Evolutionary conservation across 495 filamentous ascomycete genomes (phyloP).

Genomic region (Elasticomyces elasticus): DNA sequence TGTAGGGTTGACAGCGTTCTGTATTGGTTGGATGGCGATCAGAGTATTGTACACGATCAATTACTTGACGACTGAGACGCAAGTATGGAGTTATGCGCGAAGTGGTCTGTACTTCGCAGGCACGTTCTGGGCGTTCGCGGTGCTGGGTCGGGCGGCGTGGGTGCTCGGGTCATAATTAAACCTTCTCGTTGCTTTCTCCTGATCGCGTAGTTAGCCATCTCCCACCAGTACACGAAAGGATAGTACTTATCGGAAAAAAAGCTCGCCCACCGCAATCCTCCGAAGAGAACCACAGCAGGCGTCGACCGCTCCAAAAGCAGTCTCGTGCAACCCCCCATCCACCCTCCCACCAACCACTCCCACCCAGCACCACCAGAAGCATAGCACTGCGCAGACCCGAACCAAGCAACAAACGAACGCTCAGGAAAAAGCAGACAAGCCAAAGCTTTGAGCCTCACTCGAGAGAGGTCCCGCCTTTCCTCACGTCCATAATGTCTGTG

Average conservation of each 20-base stretch:
- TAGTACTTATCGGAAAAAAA: slow-evolving; percentile 24
- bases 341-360: not conserved
- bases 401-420: not conserved
- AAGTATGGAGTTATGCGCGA: slow-evolving; percentile 10
- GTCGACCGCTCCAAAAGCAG: not conserved
- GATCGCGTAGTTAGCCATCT: slow-evolving; percentile 10
- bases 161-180: not conserved
- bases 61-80: slow-evolving; percentile 8
- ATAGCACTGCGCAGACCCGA: not conserved
- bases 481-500: too few species aligned
- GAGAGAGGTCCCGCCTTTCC: slow-evolving; percentile 72
- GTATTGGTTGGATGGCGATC: slow-evolving; percentile 7
- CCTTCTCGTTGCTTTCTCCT: too few species aligned
- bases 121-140: slow-evolving; percentile 2
- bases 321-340: slow-evolving; percentile 2
- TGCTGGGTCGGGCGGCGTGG: slow-evolving; percentile 5
- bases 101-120: slow-evolving; percentile 5
- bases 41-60: slow-evolving; percentile 11
- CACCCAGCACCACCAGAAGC: not conserved
- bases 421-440: slow-evolving; percentile 58
- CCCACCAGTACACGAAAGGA: not conserved
- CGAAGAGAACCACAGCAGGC: too few species aligned
- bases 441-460: slow-evolving; percentile 94
- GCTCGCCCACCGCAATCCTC: not conserved
- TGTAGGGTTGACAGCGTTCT: slow-evolving; percentile 8